Conservation (phyloP, 208 protist genomes). For the Acanthamoeba lenticulata region DNA sequence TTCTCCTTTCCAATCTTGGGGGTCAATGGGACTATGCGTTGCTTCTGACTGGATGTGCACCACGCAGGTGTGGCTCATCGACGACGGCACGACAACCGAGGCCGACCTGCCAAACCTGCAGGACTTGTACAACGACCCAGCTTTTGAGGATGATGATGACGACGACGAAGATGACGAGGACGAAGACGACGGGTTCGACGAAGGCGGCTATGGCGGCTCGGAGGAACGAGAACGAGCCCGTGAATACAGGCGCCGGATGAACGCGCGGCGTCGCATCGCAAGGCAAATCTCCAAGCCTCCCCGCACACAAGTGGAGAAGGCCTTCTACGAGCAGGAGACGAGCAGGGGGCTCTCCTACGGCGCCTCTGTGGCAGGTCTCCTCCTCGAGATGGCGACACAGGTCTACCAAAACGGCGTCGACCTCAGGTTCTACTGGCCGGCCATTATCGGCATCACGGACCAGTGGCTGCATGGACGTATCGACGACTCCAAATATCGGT, state of each 20-base stretch:
- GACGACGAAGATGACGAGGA: slow-evolving; percentile 58
- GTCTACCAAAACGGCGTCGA: slow-evolving; percentile 44
- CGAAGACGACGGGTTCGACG: not conserved
- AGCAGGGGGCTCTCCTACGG: slow-evolving; percentile 28
- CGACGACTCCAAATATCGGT: slow-evolving; percentile 44
- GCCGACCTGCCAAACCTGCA: not conserved
- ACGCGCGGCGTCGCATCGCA: not conserved
- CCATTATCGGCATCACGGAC: slow-evolving; percentile 74
- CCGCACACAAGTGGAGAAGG: slow-evolving; percentile 33
- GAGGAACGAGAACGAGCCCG: not conserved
- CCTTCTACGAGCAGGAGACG: slow-evolving; percentile 36
- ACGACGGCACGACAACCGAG: slow-evolving; percentile 38
- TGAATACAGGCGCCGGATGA: slow-evolving; percentile 29
- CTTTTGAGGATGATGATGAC: slow-evolving; percentile 53
- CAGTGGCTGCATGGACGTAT: slow-evolving; percentile 76
- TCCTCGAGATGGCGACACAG: slow-evolving; percentile 20
- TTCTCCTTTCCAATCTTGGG: too few relatives aligned
- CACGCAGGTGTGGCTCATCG: slow-evolving; percentile 51
- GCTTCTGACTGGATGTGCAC: too few relatives aligned
- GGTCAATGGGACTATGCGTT: too few relatives aligned
- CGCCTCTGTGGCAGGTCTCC: slow-evolving; percentile 24
- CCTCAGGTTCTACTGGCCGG: slow-evolving; percentile 72
- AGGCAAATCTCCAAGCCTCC: not conserved
- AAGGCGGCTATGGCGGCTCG: not conserved
- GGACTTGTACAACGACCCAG: not conserved